Evolutionary conservation across 2,329 filamentous ascomycete species (phyloP).

Genomic region (Byssothecium circinans): DNA sequence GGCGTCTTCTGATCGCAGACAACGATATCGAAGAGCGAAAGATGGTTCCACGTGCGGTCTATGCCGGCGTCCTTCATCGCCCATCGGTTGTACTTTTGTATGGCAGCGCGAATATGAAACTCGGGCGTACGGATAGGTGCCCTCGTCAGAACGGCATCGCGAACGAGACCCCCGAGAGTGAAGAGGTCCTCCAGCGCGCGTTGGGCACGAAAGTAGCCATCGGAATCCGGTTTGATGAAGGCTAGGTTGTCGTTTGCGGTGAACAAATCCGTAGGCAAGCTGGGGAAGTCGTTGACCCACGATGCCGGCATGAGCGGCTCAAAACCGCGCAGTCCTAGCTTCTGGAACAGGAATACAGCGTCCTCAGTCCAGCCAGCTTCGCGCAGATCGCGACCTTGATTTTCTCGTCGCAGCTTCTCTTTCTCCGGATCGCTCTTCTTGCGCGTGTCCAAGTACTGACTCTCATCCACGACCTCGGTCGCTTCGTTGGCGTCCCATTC

Average conservation of each 20-base stretch:
- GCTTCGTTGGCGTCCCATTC: slow-evolving; percentile 43
- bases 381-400: slow-evolving; percentile 40
- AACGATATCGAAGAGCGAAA: slow-evolving; percentile 52
- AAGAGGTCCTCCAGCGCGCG: slow-evolving; percentile 55
- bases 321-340: slow-evolving; percentile 57
- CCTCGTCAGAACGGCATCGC: slow-evolving; percentile 51
- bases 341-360: slow-evolving; percentile 56
- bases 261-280: slow-evolving; percentile 57
- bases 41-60: slow-evolving; percentile 34
- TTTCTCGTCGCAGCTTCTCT: slow-evolving; percentile 27
- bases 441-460: slow-evolving; percentile 26
- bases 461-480: slow-evolving; percentile 39
- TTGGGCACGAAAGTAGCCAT: slow-evolving; percentile 53
- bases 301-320: slow-evolving; percentile 57
- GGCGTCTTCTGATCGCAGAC: slow-evolving; percentile 45
- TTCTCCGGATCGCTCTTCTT: slow-evolving; percentile 26
- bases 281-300: slow-evolving; percentile 58
- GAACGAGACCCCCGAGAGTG: slow-evolving; percentile 53
- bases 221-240: slow-evolving; percentile 50
- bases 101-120: slow-evolving; percentile 45
- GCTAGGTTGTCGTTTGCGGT: slow-evolving; percentile 45
- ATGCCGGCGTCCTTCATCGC: slow-evolving; percentile 54
- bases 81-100: slow-evolving; percentile 57
- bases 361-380: slow-evolving; percentile 53
- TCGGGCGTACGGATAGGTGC: slow-evolving; percentile 40